Conservation (phyloP, 257 asterid genomes). For the Voacanga thouarsii region DNA sequence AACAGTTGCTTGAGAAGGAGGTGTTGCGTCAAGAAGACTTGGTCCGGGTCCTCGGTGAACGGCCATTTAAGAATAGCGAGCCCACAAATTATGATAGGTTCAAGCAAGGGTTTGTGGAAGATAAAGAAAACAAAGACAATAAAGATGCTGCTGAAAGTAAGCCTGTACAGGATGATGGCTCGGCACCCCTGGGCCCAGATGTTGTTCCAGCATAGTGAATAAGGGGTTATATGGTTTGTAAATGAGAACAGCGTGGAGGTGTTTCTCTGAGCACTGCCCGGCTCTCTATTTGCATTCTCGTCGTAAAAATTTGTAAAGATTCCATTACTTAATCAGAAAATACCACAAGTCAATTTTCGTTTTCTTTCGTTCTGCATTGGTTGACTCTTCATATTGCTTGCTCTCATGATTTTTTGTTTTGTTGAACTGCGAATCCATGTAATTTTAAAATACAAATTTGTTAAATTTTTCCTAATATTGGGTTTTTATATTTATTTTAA, state of each 20-base stretch:
- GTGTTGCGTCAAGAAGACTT: conserved; percentile 82
- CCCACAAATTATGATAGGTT: conserved; percentile 63
- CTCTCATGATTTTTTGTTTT: not conserved
- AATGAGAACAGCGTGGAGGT: conserved; percentile 6
- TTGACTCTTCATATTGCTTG: not conserved
- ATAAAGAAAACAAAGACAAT: conserved; percentile 23
- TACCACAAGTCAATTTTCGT: not conserved
- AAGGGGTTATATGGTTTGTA: conserved; percentile 14
- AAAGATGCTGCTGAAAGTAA: conserved; percentile 24
- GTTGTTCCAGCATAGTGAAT: conserved; percentile 35
- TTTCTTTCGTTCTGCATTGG: not conserved
- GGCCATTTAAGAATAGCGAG: conserved; percentile 60
- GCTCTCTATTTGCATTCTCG: conserved; percentile 9
- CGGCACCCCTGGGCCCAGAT: conserved; percentile 48
- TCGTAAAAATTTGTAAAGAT: not conserved
- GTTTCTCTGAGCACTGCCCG: conserved; percentile 14
- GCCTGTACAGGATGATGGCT: conserved; percentile 33
- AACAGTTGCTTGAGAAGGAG: conserved; percentile 74
- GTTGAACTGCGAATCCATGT: not conserved
- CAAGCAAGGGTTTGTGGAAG: conserved; percentile 59
- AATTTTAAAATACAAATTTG: too few species aligned
- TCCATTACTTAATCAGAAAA: not conserved
- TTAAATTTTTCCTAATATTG: too few species aligned
- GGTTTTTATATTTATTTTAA: too few species aligned
- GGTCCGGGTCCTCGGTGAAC: conserved; percentile 59